Conservation (phyloP, 495 filamentous ascomycete species). For the Penicillium cinerascens region DNA sequence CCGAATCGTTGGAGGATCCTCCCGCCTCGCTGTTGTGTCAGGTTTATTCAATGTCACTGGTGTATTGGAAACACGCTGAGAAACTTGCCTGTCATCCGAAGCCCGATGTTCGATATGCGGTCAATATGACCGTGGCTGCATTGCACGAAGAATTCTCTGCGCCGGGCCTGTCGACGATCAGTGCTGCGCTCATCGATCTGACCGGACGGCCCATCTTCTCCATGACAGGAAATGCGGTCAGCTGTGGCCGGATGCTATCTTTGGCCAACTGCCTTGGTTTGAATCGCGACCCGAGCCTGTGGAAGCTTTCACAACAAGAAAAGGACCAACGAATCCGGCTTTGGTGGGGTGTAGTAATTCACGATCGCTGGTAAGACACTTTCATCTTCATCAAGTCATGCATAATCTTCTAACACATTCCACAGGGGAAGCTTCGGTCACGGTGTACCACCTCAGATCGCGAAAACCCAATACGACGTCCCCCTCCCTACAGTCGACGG, state of each 20-base stretch:
- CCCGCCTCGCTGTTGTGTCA: slow-evolving; percentile 51
- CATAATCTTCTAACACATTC: slow-evolving; percentile 1
- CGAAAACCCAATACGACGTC: slow-evolving; percentile 52
- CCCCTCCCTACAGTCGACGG: slow-evolving; percentile 46
- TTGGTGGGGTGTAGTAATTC: slow-evolving; percentile 54
- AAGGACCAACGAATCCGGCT: slow-evolving; percentile 47
- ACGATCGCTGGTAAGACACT: slow-evolving; percentile 47
- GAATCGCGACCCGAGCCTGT: slow-evolving; percentile 47
- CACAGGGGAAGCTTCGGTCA: slow-evolving; percentile 51
- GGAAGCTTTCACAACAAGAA: slow-evolving; percentile 46
- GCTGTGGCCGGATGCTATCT: slow-evolving; percentile 47
- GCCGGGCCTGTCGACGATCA: slow-evolving; percentile 48
- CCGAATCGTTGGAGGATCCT: slow-evolving; percentile 39
- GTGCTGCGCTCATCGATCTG: slow-evolving; percentile 47
- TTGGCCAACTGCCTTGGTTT: slow-evolving; percentile 51
- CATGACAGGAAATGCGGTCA: slow-evolving; percentile 52
- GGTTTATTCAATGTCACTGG: slow-evolving; percentile 50
- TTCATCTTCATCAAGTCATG: background rate
- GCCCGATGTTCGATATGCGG: slow-evolving; percentile 48
- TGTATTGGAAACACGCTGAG: slow-evolving; percentile 49
- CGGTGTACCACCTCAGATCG: slow-evolving; percentile 49
- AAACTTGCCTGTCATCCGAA: slow-evolving; percentile 44
- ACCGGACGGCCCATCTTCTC: slow-evolving; percentile 50
- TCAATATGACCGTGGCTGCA: slow-evolving; percentile 51
- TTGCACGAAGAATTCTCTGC: slow-evolving; percentile 51